Percentiles rank a stretch among this genome's conserved stretches.
Evolutionary conservation across 108 stramenopile species (phyloP).

Genomic region (Licmophora abbreviata): DNA sequence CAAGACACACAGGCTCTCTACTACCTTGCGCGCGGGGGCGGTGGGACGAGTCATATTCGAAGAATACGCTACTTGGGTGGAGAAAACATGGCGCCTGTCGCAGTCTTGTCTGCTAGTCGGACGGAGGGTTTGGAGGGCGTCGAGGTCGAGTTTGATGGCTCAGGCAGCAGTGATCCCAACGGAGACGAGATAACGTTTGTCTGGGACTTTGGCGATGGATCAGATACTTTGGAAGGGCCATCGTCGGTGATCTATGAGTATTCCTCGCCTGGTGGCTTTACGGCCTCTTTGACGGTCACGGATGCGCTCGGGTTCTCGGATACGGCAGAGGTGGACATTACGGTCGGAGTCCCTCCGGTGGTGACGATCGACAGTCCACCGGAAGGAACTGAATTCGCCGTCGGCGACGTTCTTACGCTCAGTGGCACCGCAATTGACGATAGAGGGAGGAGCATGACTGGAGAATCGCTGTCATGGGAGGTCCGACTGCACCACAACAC

Average conservation of each 20-base stretch:
- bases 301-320: conserved; percentile 10
- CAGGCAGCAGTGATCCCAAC: conserved; percentile 8
- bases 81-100: conserved; percentile 4
- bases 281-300: conserved; percentile 8
- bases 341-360: conserved; percentile 11
- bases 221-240: not conserved
- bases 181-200: conserved; percentile 6
- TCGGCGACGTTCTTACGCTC: conserved; percentile 15
- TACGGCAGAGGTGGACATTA: conserved; percentile 1
- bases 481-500: conserved; percentile 16
- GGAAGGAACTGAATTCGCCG: conserved; percentile 12
- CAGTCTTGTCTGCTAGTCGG: not conserved
- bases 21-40: not conserved
- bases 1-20: conserved; percentile 8
- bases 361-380: conserved; percentile 6
- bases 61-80: conserved; percentile 11
- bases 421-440: conserved; percentile 9
- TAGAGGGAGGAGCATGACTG: conserved; percentile 5
- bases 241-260: no score
- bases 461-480: conserved; percentile 19
- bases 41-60: not conserved
- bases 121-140: not conserved
- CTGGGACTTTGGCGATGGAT: conserved; percentile 23
- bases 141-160: conserved; percentile 8
- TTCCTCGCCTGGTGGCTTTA: conserved; percentile 1